phyloP scores from a whole-genome alignment of 306 rosid species.

The Urtica urens region DNA sequence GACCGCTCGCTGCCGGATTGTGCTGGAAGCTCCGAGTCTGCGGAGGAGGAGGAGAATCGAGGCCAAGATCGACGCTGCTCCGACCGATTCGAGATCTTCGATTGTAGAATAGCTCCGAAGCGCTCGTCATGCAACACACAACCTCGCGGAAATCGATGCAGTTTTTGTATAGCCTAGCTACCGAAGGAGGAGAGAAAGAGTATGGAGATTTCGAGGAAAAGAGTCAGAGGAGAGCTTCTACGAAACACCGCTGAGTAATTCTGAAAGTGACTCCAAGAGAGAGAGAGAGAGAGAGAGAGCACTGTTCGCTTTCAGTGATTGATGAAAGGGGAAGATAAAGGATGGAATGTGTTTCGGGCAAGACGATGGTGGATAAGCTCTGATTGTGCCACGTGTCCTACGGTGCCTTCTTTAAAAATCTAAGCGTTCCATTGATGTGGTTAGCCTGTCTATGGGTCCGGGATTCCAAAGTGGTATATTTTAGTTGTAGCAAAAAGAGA shows the following conservation, averaged over 20 bases:
- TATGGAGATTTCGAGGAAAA: background rate
- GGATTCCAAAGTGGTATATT: too few relatives aligned
- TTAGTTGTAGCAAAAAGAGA: too few relatives aligned
- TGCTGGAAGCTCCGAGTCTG: conserved; percentile 16
- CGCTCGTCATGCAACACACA: conserved; percentile 71
- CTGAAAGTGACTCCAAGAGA: background rate
- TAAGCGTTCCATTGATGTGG: too few relatives aligned
- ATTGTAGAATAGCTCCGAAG: conserved; percentile 60
- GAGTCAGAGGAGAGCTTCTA: background rate
- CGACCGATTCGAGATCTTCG: conserved; percentile 78
- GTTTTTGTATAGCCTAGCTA: background rate
- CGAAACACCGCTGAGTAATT: too few relatives aligned
- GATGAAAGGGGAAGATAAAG: background rate
- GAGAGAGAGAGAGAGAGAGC: background rate
- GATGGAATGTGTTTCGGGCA: background rate
- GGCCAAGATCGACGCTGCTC: conserved; percentile 19
- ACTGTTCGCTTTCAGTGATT: background rate
- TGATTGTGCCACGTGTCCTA: conserved; percentile 2
- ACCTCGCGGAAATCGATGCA: background rate
- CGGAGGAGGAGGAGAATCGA: conserved; percentile 23
- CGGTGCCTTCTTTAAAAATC: too few relatives aligned
- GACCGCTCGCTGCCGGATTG: background rate
- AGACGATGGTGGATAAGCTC: background rate
- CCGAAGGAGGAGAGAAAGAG: background rate
- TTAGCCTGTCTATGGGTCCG: too few relatives aligned